Evolutionary conservation across 2,329 filamentous ascomycete species (phyloP).

Genomic region (Paramyrothecium roridum): DNA sequence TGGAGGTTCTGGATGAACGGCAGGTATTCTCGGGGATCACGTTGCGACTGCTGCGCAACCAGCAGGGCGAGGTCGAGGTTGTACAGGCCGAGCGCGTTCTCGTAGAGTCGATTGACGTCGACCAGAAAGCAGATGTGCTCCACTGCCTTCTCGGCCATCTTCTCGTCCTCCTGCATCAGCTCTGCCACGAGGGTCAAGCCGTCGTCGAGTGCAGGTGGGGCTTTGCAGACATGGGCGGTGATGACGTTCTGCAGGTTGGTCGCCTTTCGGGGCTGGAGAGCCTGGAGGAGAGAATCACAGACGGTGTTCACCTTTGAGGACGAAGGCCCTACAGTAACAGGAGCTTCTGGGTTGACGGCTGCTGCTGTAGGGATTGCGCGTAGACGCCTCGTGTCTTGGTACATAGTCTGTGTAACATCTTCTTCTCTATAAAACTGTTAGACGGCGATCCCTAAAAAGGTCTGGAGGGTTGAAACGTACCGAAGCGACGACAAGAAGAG

Average conservation of each 20-base stretch:
- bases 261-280: constrained; percentile 59
- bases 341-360: constrained; percentile 9
- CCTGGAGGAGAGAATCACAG: constrained; percentile 77
- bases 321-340: constrained; percentile 6
- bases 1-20: constrained; percentile 91
- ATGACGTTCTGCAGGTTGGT: constrained; percentile 84
- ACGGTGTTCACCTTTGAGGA: constrained; percentile 75
- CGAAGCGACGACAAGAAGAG: constrained; percentile 84
- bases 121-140: constrained; percentile 98
- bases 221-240: constrained; percentile 92
- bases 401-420: constrained; percentile 91
- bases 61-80: constrained; percentile 85
- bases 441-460: too few relatives aligned
- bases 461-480: constrained; percentile 41
- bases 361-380: constrained; percentile 13
- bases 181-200: constrained; percentile 77
- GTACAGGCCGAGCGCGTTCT: constrained; percentile 86
- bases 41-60: constrained; percentile 93
- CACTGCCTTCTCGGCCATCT: constrained; percentile 80
- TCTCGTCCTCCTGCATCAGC: constrained; percentile 64
- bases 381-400: constrained; percentile 72
- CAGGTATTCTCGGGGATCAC: constrained; percentile 91
- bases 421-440: constrained; percentile 61
- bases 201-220: constrained; percentile 82
- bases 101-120: constrained; percentile 88